Base-by-base conservation (phyloP, 257 asterid species). In the Solanum habrochaites region DNA sequence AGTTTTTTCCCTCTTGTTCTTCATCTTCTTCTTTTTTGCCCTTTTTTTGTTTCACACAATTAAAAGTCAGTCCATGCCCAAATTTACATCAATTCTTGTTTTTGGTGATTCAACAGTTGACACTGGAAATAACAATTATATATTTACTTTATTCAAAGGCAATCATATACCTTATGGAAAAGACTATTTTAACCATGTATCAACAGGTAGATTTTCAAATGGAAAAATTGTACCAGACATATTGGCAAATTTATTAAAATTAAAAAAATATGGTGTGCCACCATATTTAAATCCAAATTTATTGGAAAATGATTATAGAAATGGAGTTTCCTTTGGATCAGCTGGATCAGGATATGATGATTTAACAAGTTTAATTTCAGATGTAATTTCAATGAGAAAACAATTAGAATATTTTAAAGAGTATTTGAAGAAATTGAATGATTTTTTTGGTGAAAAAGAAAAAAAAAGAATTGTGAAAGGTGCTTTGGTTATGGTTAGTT, bases 21-120 rank as follows among this genome's bases (percentile, higher is more conserved):
- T 80, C 3, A 25, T 78, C 27, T 80, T 80, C 1, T 16, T 78
- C 1, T 74, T 40, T 13, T 72, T 37, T 37, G 20, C 1, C 16
- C 11, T 18, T 80, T 18, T 80, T 5, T 27, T 15, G 29, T 29
- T n/a, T 6, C 29, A 80, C 13, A 47, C 67, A 47, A 47, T 80
- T 67, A 20, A 9, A 66, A 40, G 9, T 23, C 80, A 66, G 18
- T 16, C 16, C 39, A 84, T 85, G 18, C 87, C 21, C 11, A 85
- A 71, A 43, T 84, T 84, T 49, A 84, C 86, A 4, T 25, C 80
- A 27, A 42, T 84, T 84, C 31, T 84, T 64, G 66, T 40, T 42
- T 84, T 84, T 58, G 80, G 80, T n/a, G 86, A 84, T 70, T 84
- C 86, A 66, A 39, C 86, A 66, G 62, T 83, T 56, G 64, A 83